Evolutionary conservation across 2,329 filamentous ascomycete genomes (phyloP).

Genomic region (Sclerotinia sclerotiorum): DNA sequence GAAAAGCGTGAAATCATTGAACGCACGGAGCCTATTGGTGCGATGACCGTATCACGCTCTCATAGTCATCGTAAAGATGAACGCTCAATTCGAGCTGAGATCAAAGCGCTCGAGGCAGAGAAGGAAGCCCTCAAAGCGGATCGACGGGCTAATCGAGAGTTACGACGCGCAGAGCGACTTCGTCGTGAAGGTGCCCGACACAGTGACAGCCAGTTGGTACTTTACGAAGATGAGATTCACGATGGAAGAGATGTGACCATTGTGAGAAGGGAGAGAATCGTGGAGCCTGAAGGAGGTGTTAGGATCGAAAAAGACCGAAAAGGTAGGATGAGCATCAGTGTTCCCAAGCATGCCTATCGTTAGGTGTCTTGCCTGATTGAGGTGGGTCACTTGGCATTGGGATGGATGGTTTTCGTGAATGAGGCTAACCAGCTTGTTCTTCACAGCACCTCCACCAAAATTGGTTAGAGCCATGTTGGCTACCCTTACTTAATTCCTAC

Average conservation of each 20-base stretch:
- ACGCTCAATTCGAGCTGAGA: slow-evolving; percentile 70
- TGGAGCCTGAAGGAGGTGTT: slow-evolving; percentile 58
- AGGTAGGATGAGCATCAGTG: slow-evolving; percentile 91
- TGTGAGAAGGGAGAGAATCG: slow-evolving; percentile 52
- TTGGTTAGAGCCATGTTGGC: slow-evolving; percentile 69
- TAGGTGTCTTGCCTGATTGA: slow-evolving; percentile 37
- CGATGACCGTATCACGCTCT: slow-evolving; percentile 47
- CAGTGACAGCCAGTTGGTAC: slow-evolving; percentile 60
- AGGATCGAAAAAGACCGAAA: slow-evolving; percentile 86
- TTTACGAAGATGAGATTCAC: slow-evolving; percentile 54
- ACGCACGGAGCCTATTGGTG: slow-evolving; percentile 40
- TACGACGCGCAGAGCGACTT: slow-evolving; percentile 51
- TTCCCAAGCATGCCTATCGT: slow-evolving; percentile 64
- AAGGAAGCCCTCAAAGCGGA: slow-evolving; percentile 57
- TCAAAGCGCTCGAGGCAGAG: slow-evolving; percentile 68
- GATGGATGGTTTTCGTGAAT: slow-evolving; percentile 25
- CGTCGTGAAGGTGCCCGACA: slow-evolving; percentile 54
- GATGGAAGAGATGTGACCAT: slow-evolving; percentile 51
- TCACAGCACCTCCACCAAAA: slow-evolving; percentile 60
- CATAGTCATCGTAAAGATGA: slow-evolving; percentile 41
- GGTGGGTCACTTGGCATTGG: slow-evolving; percentile 32
- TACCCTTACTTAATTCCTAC: slow-evolving; percentile 57
- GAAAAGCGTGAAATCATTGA: slow-evolving; percentile 35
- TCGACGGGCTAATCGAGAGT: slow-evolving; percentile 48
- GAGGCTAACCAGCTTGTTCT: slow-evolving; percentile 31